Evolutionary conservation across 305 asterid species (phyloP).

Genomic region (Fraxinus velutina): DNA sequence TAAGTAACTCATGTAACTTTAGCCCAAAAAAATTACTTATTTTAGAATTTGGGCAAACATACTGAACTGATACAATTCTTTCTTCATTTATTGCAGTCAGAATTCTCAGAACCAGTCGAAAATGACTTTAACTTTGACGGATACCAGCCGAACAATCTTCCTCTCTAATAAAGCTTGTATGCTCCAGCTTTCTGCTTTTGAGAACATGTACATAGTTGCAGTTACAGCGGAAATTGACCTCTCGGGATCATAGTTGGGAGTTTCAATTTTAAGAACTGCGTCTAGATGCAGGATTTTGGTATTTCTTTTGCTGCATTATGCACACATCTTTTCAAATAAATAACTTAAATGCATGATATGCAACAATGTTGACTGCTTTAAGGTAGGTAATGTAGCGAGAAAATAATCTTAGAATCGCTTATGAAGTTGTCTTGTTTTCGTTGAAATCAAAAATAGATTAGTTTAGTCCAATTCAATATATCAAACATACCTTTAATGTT

Average conservation of each 20-base stretch:
- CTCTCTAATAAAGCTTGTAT: slow-evolving; percentile 29
- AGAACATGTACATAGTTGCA: slow-evolving; percentile 43
- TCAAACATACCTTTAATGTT: neutral
- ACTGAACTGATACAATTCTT: neutral
- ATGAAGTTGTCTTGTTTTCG: neutral
- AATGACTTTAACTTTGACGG: slow-evolving; percentile 59
- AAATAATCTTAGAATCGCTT: neutral
- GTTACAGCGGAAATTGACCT: slow-evolving; percentile 18
- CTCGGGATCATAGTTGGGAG: no score
- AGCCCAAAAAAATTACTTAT: neutral
- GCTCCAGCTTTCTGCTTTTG: slow-evolving; percentile 13
- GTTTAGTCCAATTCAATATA: neutral
- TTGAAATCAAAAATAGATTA: neutral
- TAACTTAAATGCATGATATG: slow-evolving; percentile 21
- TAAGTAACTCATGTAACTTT: neutral
- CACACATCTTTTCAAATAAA: slow-evolving; percentile 3
- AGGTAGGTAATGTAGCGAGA: slow-evolving; percentile 25
- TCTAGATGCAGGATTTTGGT: slow-evolving; percentile 17
- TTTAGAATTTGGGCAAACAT: neutral
- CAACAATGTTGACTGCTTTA: slow-evolving; percentile 33
- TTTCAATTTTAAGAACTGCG: neutral
- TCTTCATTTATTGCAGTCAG: slow-evolving; percentile 38
- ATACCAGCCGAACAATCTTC: slow-evolving; percentile 53
- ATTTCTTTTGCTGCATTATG: slow-evolving; percentile 7
- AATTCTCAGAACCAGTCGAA: slow-evolving; percentile 42